A percentile compares a stretch with the other conserved stretches of the same genome.
These are phyloP conservation scores for Halophytophthora polymorphica DNA, from an alignment of 352 stramenopile genomes.

Conservation along the genomic window DNA sequence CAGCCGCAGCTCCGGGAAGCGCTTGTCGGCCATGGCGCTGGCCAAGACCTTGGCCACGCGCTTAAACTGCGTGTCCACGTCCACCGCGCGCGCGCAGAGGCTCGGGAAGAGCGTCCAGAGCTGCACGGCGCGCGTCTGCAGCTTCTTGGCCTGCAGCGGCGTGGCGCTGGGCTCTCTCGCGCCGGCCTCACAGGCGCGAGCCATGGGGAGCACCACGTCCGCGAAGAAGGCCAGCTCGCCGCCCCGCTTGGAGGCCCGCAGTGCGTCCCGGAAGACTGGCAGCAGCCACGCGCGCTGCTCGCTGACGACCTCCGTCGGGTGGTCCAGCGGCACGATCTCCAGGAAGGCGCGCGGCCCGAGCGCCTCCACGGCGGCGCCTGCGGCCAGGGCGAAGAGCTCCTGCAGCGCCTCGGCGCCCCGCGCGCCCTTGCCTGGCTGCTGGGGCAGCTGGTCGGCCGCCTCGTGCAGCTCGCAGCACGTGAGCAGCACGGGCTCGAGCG, in stretches of 20 bases:
- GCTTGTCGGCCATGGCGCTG: slow-evolving; percentile 85
- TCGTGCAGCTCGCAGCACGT: slow-evolving; percentile 81
- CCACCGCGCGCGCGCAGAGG: slow-evolving; percentile 64
- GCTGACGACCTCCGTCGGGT: slow-evolving; percentile 66
- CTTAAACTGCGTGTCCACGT: slow-evolving; percentile 83
- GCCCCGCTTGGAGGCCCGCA: slow-evolving; percentile 37
- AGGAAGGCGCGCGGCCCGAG: slow-evolving; percentile 71
- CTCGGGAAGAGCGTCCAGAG: slow-evolving; percentile 82
- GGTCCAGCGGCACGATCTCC: slow-evolving; percentile 67
- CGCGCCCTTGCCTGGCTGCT: slow-evolving; percentile 27
- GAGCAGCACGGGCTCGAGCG: slow-evolving; percentile 63
- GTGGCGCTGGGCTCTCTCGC: slow-evolving; percentile 62
- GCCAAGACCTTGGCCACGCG: slow-evolving; percentile 83
- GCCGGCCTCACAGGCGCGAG: slow-evolving; percentile 67
- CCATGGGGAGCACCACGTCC: slow-evolving; percentile 62
- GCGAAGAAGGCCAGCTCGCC: slow-evolving; percentile 76
- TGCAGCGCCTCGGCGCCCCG: slow-evolving; percentile 40
- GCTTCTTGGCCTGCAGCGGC: slow-evolving; percentile 67
- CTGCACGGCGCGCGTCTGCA: slow-evolving; percentile 76
- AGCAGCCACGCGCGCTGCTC: slow-evolving; percentile 80
- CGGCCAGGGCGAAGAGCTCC: slow-evolving; percentile 66
- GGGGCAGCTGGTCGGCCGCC: slow-evolving; percentile 65
- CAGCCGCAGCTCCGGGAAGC: slow-evolving; percentile 79
- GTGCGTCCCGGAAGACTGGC: slow-evolving; percentile 69
- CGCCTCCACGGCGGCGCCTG: slow-evolving; percentile 53